Base-by-base conservation (phyloP, 164 flowering plant genomes). In the Vitis amurensis region DNA sequence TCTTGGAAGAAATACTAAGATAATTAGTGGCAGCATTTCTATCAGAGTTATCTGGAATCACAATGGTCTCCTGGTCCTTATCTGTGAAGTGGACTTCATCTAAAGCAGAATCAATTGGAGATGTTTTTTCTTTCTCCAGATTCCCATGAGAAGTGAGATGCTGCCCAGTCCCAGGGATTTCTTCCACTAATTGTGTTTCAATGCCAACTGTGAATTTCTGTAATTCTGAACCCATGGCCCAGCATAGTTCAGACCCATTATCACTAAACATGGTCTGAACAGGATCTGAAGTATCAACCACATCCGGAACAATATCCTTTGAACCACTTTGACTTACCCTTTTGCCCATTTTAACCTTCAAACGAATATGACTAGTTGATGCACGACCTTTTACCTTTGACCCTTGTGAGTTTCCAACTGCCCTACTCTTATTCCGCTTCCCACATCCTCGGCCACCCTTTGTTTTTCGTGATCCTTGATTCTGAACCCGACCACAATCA, bases 311-410 rank as follows among this genome's bases (percentile, higher is more conserved):
- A 63, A 55, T 62, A 53, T 70, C 57, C 37, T 77, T 67, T 11
- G 61, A 17, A 73, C 50, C 64, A 63, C 51, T 71, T 71, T 64
- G 68, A 44, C 51, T 63, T 48, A 55, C 56, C 60, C 64, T 71
- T 74, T 80, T 83, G 16, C 81, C 90, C 66, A 82, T 10, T 72
- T 79, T 88, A 68, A 87, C 80, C 83, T 84, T 88, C 75, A 86
- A 68, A 61, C 85, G 80, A 48, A 83, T 71, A 44, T 65, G 70
- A 44, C 70, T 72, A 71, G 73, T 77, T 68, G 79, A 63, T 62
- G 78, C 53, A 73, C 14, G 50, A 48, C 8, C 3, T 73, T 85
- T 80, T 29, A 19, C 63, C 50, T 61, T 79, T 8, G 83, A 78
- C 0, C 50, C 49, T n/a, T 1, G 61, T 31, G 74, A 68, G 61